Evolutionary conservation across 371 early-diverging fungal genomes (phyloP).

Genomic region (Apophysomyces sp.): DNA sequence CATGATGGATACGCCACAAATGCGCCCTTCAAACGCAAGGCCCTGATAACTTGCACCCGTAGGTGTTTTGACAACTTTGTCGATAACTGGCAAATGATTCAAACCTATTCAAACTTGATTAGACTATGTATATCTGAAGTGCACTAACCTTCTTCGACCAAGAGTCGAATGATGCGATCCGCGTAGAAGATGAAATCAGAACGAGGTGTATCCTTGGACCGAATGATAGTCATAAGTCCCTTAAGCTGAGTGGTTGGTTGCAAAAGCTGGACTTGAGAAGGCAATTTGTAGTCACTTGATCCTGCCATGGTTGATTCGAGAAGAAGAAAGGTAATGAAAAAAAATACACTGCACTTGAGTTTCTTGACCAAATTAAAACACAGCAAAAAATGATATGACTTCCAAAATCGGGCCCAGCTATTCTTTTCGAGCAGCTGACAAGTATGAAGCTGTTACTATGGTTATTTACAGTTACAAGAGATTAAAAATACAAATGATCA

Average conservation of each 20-base stretch:
- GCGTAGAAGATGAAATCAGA: slow-evolving; percentile 93
- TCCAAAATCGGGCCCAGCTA: too few species aligned
- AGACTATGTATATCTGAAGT: background rate
- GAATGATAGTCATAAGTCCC: slow-evolving; percentile 85
- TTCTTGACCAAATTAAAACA: background rate
- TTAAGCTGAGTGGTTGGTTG: slow-evolving; percentile 77
- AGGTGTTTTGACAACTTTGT: slow-evolving; percentile 76
- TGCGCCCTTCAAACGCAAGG: slow-evolving; percentile 81
- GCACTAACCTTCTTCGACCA: slow-evolving; percentile 85
- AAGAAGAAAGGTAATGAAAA: background rate
- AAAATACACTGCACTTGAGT: background rate
- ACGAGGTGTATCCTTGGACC: slow-evolving; percentile 76
- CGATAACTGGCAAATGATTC: slow-evolving; percentile 87
- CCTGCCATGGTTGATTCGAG: background rate
- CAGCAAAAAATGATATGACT: too few species aligned
- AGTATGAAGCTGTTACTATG: too few species aligned
- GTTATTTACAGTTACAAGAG: too few species aligned
- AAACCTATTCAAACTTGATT: slow-evolving; percentile 54
- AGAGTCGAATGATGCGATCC: slow-evolving; percentile 87
- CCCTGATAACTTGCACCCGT: slow-evolving; percentile 75
- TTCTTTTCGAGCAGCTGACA: too few species aligned
- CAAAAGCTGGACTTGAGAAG: slow-evolving; percentile 68
- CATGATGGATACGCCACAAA: slow-evolving; percentile 96
- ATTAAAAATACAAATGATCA: too few species aligned
- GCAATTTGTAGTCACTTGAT: slow-evolving; percentile 37